Conservation (phyloP, 768 basidiomycete species). For the Boletus vinaceobasis region DNA sequence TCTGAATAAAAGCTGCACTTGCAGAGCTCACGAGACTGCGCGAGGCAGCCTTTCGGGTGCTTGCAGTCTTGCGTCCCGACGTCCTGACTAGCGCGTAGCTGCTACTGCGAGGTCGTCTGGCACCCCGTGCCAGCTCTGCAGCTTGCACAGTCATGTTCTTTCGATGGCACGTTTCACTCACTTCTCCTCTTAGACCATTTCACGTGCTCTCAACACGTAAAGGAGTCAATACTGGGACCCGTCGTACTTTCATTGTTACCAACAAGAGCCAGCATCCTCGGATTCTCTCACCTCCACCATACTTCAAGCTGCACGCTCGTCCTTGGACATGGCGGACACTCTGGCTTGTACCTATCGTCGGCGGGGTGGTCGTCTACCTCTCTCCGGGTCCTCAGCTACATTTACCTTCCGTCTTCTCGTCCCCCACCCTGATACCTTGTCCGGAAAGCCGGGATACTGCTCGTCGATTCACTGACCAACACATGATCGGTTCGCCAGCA, state of each 20-base stretch:
- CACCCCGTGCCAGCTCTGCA: slow-evolving; percentile 38
- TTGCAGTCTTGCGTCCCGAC: neutral
- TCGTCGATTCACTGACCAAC: slow-evolving; percentile 22
- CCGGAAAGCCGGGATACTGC: slow-evolving; percentile 9
- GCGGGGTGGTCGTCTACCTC: slow-evolving; percentile 51
- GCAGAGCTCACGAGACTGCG: slow-evolving; percentile 18
- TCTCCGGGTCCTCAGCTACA: slow-evolving; percentile 41
- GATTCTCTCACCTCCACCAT: slow-evolving; percentile 10
- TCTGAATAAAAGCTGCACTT: neutral
- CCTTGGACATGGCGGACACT: slow-evolving; percentile 27
- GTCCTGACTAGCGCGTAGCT: slow-evolving; percentile 30
- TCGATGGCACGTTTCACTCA: slow-evolving; percentile 23
- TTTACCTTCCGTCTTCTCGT: slow-evolving; percentile 48
- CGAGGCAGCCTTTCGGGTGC: slow-evolving; percentile 5
- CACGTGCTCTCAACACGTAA: slow-evolving; percentile 8
- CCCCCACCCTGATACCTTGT: slow-evolving; percentile 48
- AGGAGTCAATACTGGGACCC: neutral
- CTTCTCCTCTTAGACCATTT: slow-evolving; percentile 26
- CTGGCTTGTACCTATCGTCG: slow-evolving; percentile 58
- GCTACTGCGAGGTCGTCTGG: slow-evolving; percentile 43
- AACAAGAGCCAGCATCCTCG: slow-evolving; percentile 1
- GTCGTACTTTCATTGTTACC: slow-evolving; percentile 25
- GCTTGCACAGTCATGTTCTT: slow-evolving; percentile 33
- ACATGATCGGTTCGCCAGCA: slow-evolving; percentile 62
- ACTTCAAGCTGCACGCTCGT: slow-evolving; percentile 24